Base-by-base conservation (phyloP, 2,329 filamentous ascomycete genomes). In the Exophiala spinifera region DNA sequence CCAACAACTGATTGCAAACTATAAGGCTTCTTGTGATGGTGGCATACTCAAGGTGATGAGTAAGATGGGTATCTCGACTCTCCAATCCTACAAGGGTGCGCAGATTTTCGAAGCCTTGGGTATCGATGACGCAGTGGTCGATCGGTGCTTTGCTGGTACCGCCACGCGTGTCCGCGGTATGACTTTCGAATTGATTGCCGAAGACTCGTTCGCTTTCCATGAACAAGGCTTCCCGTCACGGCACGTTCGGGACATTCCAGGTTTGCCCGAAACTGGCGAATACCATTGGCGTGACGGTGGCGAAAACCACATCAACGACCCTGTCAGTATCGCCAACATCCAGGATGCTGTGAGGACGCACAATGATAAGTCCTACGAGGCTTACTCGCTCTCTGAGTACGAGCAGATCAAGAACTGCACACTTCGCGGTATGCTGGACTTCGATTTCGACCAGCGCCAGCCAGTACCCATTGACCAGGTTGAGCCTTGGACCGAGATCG, bases 1-100 rank as follows among this genome's bases (percentile, higher is more conserved):
- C 55, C 86, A 95, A 57, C 81, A 86, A 65, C 84, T 96, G 53
- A 91, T 96, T 63, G 85, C 87, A 66, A 97, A 97, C 77, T 97
- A 96, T 81, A 95, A 95, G 76, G 89, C 95, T 72, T 96, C 92
- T 59, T 92, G 89, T 66, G 91, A 96, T 64, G 92, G 92, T 67
- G 92, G 92, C 76, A 96, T 97, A 61, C 79, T 97, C 61, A 97
- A 97, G 75, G 92, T 97, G 70, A 97, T 97, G 92, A 94, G 88
- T 72, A 97, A 97, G 80, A 97, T 97, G 92, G 92, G 92, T 77
- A 97, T 97, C 61, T 96, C 92, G 5, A 97, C 92, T 28, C 79
- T 97, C 43, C 90, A 92, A 67, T 92, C 88, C 63, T 97, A 97
- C 79, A 97, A 97, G 79, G 92, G 92, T 68, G 92, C 92, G 52